Conservation (phyloP, 139 green algal species). For the Pseudopediastrum boryanum region DNA sequence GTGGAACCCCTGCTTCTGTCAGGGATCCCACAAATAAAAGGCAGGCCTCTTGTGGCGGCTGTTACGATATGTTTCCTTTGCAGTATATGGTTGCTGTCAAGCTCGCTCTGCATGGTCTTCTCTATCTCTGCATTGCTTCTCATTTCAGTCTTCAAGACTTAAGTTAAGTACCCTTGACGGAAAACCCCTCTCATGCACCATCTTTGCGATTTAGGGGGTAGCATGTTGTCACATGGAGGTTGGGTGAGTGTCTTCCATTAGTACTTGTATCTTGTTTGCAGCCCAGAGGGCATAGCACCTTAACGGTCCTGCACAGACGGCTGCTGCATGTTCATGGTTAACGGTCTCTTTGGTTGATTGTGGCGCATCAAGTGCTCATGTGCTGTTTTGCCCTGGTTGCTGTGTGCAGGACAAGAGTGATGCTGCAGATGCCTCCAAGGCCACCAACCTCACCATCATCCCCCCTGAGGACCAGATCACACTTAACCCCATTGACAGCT, state of each 20-base stretch:
- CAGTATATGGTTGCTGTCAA: no score
- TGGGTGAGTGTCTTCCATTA: neutral
- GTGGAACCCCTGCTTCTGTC: no score
- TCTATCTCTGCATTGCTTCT: no score
- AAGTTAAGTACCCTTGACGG: no score
- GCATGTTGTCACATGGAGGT: neutral
- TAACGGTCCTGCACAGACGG: neutral
- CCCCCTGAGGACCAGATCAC: conserved; percentile 55
- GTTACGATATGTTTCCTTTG: no score
- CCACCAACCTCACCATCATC: conserved; percentile 58
- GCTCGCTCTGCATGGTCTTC: no score
- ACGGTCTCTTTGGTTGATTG: neutral
- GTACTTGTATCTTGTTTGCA: neutral
- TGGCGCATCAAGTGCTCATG: neutral
- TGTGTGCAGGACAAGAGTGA: conserved; percentile 55
- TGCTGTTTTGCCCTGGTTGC: neutral
- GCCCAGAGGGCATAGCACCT: neutral
- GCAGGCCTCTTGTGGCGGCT: no score
- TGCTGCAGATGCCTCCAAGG: conserved; percentile 66
- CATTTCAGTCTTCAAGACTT: no score
- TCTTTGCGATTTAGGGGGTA: neutral
- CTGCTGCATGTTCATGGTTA: neutral
- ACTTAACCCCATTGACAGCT: conserved; percentile 29
- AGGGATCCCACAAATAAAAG: no score
- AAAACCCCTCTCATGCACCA: no score